Base-by-base conservation (phyloP, 1,284 basidiomycete species). In the Cutaneotrichosporon sp. region DNA sequence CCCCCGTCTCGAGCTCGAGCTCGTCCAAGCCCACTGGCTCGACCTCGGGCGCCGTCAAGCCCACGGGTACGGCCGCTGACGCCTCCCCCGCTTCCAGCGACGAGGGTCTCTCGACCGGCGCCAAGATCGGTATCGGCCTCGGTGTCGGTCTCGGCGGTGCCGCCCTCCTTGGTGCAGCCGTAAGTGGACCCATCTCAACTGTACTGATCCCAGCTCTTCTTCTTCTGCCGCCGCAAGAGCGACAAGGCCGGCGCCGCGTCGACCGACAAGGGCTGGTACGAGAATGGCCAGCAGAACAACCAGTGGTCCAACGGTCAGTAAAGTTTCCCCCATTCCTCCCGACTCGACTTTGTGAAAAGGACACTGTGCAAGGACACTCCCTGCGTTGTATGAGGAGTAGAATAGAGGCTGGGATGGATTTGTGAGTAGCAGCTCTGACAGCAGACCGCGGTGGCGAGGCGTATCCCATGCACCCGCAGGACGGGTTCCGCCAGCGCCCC, bases 101-200 rank as follows among this genome's bases (percentile, higher is more conserved):
- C 5, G 24, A 33, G 4, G 56, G 58, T 6, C 49, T 69, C 13
- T 60, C 60, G n/a, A 56, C 60, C 13, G 72, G 65, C 45, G 72
- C 76, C 36, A 74, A 71, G 63, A 71, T 72, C 54, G 77, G 76
- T 49, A 65, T 77, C 50, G 77, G 72, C 56, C 66, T 73, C 24
- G 74, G 76, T 20, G 73, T 58, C 7, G 77, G 67, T 52, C 58
- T 74, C 33, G 76, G 68, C 29, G 76, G 62, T 11, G 36, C 65
- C 14, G 69, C 64, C 5, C 29, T 72, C 31, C 60, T 77, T 38
- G 75, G 62, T 42, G 72, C 59, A 54, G 31, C 76, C 56, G 65
- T 76, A 16, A 54, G 53, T 54, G 4, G 6, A 0, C 25, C n/a
- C 20, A 10, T n/a, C 24, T n/a, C 4, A 18, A 3, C 5, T n/a